These are phyloP conservation scores for Malus hybrid DNA, from an alignment of 331 rosid species.

Conservation along the genomic window DNA sequence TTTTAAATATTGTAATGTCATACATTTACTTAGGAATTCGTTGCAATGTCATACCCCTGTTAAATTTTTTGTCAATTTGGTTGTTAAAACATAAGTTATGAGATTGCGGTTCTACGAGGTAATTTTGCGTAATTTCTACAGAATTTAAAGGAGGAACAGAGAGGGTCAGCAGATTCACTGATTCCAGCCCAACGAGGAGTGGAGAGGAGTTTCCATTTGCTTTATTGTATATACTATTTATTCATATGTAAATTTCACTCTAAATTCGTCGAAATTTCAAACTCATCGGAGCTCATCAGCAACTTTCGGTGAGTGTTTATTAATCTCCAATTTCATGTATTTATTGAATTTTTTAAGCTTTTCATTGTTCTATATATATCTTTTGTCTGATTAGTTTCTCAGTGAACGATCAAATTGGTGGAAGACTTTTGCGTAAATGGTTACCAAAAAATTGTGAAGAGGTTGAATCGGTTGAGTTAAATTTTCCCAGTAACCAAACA, in stretches of 20 bases:
- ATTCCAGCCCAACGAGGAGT: background rate
- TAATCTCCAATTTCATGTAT: background rate
- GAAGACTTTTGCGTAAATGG: background rate
- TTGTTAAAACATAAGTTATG: no score
- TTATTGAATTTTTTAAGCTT: background rate
- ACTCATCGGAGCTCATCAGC: background rate
- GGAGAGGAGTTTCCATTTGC: background rate
- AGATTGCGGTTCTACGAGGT: no score
- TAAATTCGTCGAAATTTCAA: background rate
- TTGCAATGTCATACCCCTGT: no score
- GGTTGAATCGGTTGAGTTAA: background rate
- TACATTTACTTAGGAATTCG: no score
- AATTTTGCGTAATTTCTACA: no score
- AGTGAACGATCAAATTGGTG: background rate
- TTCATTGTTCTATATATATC: background rate
- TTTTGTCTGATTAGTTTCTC: background rate
- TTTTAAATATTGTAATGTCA: no score
- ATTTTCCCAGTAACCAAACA: background rate
- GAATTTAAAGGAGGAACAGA: no score
- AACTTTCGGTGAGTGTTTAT: constrained; percentile 1
- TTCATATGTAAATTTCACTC: background rate
- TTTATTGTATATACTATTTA: no score
- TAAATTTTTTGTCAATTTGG: no score
- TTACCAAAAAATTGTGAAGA: background rate
- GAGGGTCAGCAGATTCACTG: background rate